These are phyloP conservation scores for Cryphonectria nitschkei DNA, from an alignment of 2,329 filamentous ascomycete genomes.

Conservation along the genomic window DNA sequence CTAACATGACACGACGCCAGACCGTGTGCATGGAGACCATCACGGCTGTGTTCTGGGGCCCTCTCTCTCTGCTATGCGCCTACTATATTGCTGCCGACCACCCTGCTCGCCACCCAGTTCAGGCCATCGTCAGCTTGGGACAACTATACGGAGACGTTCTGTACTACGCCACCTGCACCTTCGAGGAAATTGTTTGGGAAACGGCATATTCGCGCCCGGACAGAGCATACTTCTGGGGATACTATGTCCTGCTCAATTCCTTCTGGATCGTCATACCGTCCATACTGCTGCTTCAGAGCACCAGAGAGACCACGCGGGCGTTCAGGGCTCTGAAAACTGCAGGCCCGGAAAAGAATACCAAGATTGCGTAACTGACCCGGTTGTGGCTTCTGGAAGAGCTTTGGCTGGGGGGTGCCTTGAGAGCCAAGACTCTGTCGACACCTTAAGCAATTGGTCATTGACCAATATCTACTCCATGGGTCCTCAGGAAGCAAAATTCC, in stretches of 20 bases:
- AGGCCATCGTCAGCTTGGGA: conserved; percentile 50
- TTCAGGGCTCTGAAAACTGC: background rate
- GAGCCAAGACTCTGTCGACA: background rate
- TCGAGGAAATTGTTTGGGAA: conserved; percentile 45
- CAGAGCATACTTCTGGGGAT: conserved; percentile 55
- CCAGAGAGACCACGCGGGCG: background rate
- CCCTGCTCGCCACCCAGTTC: conserved; percentile 52
- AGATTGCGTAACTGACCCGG: background rate
- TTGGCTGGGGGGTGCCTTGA: background rate
- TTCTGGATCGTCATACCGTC: conserved; percentile 55
- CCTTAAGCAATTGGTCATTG: no score
- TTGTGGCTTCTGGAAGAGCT: background rate
- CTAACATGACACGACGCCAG: background rate
- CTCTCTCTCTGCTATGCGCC: conserved; percentile 53
- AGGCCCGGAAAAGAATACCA: background rate
- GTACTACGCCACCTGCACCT: conserved; percentile 54
- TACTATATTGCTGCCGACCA: conserved; percentile 48
- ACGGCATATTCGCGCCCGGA: conserved; percentile 55
- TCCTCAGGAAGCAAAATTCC: no score
- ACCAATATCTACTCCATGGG: no score
- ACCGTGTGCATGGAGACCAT: conserved; percentile 58
- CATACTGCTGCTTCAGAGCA: conserved; percentile 7
- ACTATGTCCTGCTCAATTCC: conserved; percentile 55
- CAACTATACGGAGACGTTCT: conserved; percentile 57
- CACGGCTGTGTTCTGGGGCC: conserved; percentile 58